phyloP scores from a whole-genome alignment of 441 rosid species.

The Syzygium syzygioides region DNA sequence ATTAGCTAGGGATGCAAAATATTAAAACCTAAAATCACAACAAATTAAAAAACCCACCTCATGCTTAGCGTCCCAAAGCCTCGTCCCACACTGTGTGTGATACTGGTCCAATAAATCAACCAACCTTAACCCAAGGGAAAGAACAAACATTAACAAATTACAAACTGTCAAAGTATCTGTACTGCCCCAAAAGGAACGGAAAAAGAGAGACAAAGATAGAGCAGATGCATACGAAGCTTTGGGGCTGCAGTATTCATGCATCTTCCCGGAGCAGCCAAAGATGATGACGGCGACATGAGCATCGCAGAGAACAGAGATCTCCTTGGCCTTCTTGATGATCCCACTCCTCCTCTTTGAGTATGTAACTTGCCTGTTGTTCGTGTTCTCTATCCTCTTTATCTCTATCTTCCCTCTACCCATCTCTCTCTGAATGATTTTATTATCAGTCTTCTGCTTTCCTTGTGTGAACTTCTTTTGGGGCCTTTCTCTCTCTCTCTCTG shows the following conservation, averaged over 20 bases:
- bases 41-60: conserved; percentile 42
- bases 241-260: conserved; percentile 76
- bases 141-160: background rate
- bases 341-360: conserved; percentile 86
- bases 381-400: conserved; percentile 91
- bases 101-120: conserved; percentile 66
- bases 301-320: conserved; percentile 80
- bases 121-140: conserved; percentile 32
- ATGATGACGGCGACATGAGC: conserved; percentile 84
- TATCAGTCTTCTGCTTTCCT: background rate
- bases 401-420: conserved; percentile 97
- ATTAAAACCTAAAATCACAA: background rate
- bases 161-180: background rate
- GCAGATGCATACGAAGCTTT: conserved; percentile 38
- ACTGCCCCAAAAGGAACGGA: background rate
- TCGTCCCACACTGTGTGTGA: conserved; percentile 64
- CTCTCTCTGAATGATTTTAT: background rate
- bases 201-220: background rate
- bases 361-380: conserved; percentile 78
- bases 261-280: conserved; percentile 65
- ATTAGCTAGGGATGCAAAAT: background rate
- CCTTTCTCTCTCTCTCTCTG: background rate
- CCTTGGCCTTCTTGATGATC: conserved; percentile 82
- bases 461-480: conserved; percentile 28
- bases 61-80: conserved; percentile 92